Percentiles rank a stretch among this genome's conserved stretches.
Conservation (phyloP, 495 filamentous ascomycete species). For the Tuber calosporum region DNA sequence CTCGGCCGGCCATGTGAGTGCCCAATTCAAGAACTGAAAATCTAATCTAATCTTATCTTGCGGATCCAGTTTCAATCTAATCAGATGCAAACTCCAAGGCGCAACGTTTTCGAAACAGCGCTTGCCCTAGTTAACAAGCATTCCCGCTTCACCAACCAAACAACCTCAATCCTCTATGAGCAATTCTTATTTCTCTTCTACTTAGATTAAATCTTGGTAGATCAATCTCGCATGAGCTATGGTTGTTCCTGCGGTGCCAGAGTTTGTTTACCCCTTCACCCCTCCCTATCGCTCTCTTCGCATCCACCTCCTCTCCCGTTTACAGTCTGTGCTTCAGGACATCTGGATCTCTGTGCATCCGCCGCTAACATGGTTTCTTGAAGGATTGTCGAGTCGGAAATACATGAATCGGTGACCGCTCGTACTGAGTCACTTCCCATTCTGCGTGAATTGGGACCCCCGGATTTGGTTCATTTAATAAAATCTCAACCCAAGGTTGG, state of each 20-base stretch:
- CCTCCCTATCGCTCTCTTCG: not conserved
- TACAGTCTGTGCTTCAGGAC: constrained; percentile 6
- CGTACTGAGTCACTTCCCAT: constrained; percentile 77
- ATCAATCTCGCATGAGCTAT: constrained; percentile 47
- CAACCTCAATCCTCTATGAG: not conserved
- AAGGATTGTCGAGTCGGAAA: constrained; percentile 85
- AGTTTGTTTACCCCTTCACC: constrained; percentile 53
- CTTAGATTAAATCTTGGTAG: not conserved
- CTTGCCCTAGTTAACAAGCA: not conserved
- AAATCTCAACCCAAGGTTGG: constrained; percentile 67
- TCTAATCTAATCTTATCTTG: constrained; percentile 3
- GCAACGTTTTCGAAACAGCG: not conserved
- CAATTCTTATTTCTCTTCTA: not conserved
- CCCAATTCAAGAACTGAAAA: too few species aligned
- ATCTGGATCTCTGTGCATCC: constrained; percentile 37
- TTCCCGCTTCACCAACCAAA: not conserved
- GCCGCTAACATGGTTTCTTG: constrained; percentile 37
- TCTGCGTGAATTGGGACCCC: constrained; percentile 86
- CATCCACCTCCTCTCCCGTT: constrained; percentile 4
- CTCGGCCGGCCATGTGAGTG: not conserved
- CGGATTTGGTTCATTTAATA: constrained; percentile 88
- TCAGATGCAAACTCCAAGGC: not conserved
- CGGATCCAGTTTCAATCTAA: not conserved
- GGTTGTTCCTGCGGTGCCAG: constrained; percentile 82
- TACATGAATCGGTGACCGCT: constrained; percentile 79